A percentile compares a stretch with the other conserved stretches of the same genome.
Conservation (phyloP, 495 filamentous ascomycete genomes). For the Penicillium cinerascens region DNA sequence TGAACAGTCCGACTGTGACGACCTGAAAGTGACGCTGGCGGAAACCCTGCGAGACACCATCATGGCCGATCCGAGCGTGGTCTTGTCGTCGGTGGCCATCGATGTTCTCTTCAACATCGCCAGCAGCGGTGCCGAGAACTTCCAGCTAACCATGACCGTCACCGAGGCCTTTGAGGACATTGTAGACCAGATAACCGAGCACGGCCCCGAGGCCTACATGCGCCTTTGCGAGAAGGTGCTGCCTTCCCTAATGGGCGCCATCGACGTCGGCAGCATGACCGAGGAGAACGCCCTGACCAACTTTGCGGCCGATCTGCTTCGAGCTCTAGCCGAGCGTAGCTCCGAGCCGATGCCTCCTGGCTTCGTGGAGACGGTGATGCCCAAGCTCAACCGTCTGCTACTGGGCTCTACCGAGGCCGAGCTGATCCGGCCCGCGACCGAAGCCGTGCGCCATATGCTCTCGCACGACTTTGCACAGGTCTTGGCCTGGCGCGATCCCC, state of each 20-base stretch:
- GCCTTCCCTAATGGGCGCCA: conserved; percentile 80
- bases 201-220: conserved; percentile 64
- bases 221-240: conserved; percentile 83
- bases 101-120: conserved; percentile 88
- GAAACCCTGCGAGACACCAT: conserved; percentile 85
- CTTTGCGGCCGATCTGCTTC: conserved; percentile 80
- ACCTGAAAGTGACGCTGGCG: conserved; percentile 83
- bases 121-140: conserved; percentile 81
- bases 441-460: conserved; percentile 82
- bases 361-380: conserved; percentile 79
- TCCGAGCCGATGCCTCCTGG: conserved; percentile 79
- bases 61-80: conserved; percentile 67
- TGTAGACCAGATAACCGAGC: conserved; percentile 60
- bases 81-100: conserved; percentile 66
- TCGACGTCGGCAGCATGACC: conserved; percentile 82
- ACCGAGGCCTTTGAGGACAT: conserved; percentile 90
- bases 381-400: conserved; percentile 79
- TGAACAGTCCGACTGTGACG: conserved; percentile 80
- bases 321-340: conserved; percentile 75
- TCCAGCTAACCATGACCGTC: conserved; percentile 77
- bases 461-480: conserved; percentile 84
- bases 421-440: conserved; percentile 79
- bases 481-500: conserved; percentile 69
- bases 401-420: conserved; percentile 78
- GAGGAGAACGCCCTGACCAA: conserved; percentile 77